Conservation (phyloP, 768 basidiomycete genomes). For the Leccinum uliginosum region DNA sequence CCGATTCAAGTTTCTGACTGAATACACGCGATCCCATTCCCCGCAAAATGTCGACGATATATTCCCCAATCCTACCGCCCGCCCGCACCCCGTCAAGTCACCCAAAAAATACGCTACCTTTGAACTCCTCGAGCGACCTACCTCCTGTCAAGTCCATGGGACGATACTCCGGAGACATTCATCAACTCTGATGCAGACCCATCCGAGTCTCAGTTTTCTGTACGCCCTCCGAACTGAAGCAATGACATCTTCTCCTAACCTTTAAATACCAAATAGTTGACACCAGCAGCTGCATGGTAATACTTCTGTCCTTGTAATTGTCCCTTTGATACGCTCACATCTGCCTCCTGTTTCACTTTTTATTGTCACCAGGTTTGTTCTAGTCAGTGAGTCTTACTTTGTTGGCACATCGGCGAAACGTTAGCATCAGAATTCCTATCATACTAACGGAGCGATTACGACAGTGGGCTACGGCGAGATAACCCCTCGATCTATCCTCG, state of each 20-base stretch:
- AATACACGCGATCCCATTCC: slow-evolving; percentile 34
- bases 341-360: neutral
- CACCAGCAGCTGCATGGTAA: slow-evolving; percentile 76
- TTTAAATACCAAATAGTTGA: slow-evolving; percentile 37
- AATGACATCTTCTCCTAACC: neutral
- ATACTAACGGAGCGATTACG: too few relatives aligned
- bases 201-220: slow-evolving; percentile 71
- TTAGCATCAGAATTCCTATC: too few relatives aligned
- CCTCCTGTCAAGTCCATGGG: slow-evolving; percentile 89
- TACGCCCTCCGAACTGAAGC: slow-evolving; percentile 28
- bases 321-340: neutral
- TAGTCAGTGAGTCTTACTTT: slow-evolving; percentile 58
- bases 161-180: slow-evolving; percentile 71
- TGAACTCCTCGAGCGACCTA: slow-evolving; percentile 74
- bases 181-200: slow-evolving; percentile 83
- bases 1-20: slow-evolving; percentile 43
- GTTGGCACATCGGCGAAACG: too few relatives aligned
- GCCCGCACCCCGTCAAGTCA: slow-evolving; percentile 25
- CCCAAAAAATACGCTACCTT: slow-evolving; percentile 64
- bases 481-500: slow-evolving; percentile 83
- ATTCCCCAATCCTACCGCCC: slow-evolving; percentile 34
- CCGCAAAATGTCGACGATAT: slow-evolving; percentile 36
- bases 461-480: slow-evolving; percentile 93
- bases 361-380: slow-evolving; percentile 50
- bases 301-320: slow-evolving; percentile 19